phyloP scores from a whole-genome alignment of 345 rosid species.

The Alliaria petiolata region DNA sequence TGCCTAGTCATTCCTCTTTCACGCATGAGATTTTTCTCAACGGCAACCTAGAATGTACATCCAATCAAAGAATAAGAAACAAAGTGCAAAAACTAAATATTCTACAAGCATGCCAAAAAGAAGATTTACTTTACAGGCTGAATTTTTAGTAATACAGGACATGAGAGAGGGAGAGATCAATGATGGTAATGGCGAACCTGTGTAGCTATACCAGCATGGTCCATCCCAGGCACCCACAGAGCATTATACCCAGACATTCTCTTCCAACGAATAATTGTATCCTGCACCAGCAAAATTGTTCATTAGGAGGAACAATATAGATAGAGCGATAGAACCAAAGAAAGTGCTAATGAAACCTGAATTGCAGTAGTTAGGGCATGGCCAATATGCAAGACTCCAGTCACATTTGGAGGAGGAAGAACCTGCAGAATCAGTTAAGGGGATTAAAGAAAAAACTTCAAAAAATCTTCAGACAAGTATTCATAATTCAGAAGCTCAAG shows the following conservation, averaged over 20 bases:
- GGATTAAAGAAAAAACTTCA: not conserved
- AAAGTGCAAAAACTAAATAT: not conserved
- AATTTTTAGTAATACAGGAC: not conserved
- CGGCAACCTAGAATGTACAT: constrained; percentile 63
- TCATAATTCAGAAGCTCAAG: not conserved
- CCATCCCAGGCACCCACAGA: constrained; percentile 94
- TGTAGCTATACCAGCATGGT: constrained; percentile 99
- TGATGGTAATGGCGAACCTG: constrained; percentile 51
- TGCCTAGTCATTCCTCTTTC: constrained; percentile 73
- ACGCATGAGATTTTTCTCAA: constrained; percentile 89
- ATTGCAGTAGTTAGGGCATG: constrained; percentile 94
- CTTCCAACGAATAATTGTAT: constrained; percentile 84
- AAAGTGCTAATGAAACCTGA: constrained; percentile 45
- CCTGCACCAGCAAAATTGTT: constrained; percentile 43
- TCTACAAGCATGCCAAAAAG: not conserved
- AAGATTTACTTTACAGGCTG: not conserved
- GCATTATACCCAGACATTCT: constrained; percentile 96
- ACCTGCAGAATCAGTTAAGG: constrained; percentile 47
- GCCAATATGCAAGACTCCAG: constrained; percentile 94
- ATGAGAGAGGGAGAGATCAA: not conserved
- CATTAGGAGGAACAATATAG: not conserved
- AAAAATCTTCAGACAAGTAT: not conserved
- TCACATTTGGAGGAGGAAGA: constrained; percentile 98
- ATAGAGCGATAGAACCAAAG: not conserved
- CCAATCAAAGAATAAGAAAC: not conserved